Evolutionary conservation across 1,284 basidiomycete species (phyloP), one percentile per base, ranked within the genome.

Genomic region (Leccinum fuscescens): DNA sequence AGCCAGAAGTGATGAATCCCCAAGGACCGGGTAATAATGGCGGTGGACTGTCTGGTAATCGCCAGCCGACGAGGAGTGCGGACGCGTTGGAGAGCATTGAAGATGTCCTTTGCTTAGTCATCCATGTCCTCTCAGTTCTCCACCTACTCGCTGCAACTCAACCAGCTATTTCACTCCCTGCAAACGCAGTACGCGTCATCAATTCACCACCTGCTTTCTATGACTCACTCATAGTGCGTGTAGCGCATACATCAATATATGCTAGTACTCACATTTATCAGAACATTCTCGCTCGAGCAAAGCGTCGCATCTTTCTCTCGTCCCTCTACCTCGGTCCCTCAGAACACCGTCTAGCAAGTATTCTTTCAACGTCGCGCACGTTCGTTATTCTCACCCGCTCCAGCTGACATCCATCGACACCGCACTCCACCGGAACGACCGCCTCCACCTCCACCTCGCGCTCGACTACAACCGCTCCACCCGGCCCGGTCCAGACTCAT

Each of bases 381-480:
- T 33, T 44, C 35, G 3, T 46, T 3, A 20, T 46, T 6, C 62
- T 62, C 55, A 63, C 49, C 0, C 55, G 54, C 29, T 0, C 27
- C 65, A 96, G 94, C 79, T 96, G 62, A 79, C 84, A 46, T 78
- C 88, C 2, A 76, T 97, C 39, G 77, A 82, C 53, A 67, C 79
- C 1, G 83, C 90, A 2, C 79, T 98, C 3, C 73, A 74, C 42
- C 69, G 74, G 2, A 91, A 89, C 61, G 83, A 84, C 0, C 66
- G 79, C 3, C 80, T 99, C 2, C 82, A 86, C 27, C 77, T 96
- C 14, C 80, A 89, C 53, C 78, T 99, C 57, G 82, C 93, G 42
- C 82, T 96, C 61, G 97, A 99, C 77, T 84, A 93, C 61, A 92
- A 98, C 70, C 88, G 96, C 46, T 93, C 93, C 1, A 99, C 96